A percentile compares a stretch with the other conserved stretches of the same genome.
Evolutionary conservation across 208 protist genomes (phyloP).

Genomic region (Tritrichomonas foetus): DNA sequence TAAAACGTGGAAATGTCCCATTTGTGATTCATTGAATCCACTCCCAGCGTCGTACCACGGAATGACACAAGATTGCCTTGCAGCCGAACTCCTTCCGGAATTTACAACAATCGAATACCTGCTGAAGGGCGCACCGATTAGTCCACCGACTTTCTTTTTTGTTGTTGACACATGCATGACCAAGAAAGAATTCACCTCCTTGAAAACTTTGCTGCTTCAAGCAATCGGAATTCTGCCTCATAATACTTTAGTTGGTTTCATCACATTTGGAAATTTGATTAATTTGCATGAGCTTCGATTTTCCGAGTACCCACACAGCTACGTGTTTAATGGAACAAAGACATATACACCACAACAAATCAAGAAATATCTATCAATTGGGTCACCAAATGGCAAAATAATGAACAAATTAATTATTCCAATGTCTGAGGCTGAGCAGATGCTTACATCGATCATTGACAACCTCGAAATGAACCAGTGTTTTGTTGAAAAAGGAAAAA

Average conservation of each 20-base stretch:
- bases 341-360: conserved; percentile 47
- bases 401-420: not conserved
- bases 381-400: not conserved
- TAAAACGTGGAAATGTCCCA: conserved; percentile 80
- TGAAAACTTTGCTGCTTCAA: conserved; percentile 79
- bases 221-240: conserved; percentile 80
- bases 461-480: not conserved
- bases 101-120: conserved; percentile 89
- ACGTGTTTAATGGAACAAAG: conserved; percentile 69
- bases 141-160: conserved; percentile 71
- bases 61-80: conserved; percentile 74
- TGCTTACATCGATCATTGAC: not conserved
- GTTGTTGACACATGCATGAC: conserved; percentile 90
- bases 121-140: conserved; percentile 52
- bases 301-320: conserved; percentile 60
- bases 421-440: not conserved
- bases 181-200: conserved; percentile 45
- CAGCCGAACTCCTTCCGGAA: conserved; percentile 73
- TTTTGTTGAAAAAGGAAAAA: not conserved
- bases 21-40: conserved; percentile 79
- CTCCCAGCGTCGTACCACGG: conserved; percentile 81
- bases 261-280: conserved; percentile 92
- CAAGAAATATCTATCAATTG: not conserved
- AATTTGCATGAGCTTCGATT: conserved; percentile 69
- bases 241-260: conserved; percentile 76